A percentile compares a stretch with the other conserved stretches of the same genome.
Conservation (phyloP, 768 basidiomycete species). For the Russula sp. region DNA sequence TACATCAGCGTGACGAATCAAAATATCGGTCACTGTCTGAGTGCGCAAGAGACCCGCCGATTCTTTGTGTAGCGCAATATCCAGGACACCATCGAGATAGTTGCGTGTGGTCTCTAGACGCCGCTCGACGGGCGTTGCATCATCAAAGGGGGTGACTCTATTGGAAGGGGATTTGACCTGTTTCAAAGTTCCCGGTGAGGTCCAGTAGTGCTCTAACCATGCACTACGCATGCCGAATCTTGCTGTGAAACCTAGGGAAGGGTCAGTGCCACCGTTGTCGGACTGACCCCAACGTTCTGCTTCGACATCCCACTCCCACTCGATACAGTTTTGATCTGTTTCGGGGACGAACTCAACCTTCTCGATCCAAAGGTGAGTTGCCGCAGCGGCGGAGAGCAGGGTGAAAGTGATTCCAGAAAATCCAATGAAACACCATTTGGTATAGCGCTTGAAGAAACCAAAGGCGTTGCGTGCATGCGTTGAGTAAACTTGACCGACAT, state of each 20-base stretch:
- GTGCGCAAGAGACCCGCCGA: slow-evolving; percentile 38
- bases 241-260: slow-evolving; percentile 52
- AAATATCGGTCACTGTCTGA: slow-evolving; percentile 47
- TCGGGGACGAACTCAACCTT: slow-evolving; percentile 42
- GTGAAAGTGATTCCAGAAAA: slow-evolving; percentile 38
- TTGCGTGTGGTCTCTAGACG: slow-evolving; percentile 46
- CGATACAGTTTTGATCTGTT: slow-evolving; percentile 42
- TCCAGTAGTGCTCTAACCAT: slow-evolving; percentile 69
- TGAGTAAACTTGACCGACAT: slow-evolving; percentile 31
- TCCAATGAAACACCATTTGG: slow-evolving; percentile 44
- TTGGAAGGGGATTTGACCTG: slow-evolving; percentile 1
- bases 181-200: slow-evolving; percentile 16
- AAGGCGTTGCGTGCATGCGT: slow-evolving; percentile 35
- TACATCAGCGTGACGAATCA: slow-evolving; percentile 45
- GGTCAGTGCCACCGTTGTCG: slow-evolving; percentile 57
- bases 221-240: slow-evolving; percentile 58
- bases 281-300: slow-evolving; percentile 53
- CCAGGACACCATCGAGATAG: slow-evolving; percentile 45
- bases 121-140: slow-evolving; percentile 36
- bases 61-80: slow-evolving; percentile 36
- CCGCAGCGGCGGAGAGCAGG: slow-evolving; percentile 45
- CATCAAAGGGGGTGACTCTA: slow-evolving; percentile 1
- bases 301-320: slow-evolving; percentile 65
- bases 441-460: slow-evolving; percentile 38
- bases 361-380: slow-evolving; percentile 59